Conservation (phyloP, 495 filamentous ascomycete species). For the Penicillium chermesinum region DNA sequence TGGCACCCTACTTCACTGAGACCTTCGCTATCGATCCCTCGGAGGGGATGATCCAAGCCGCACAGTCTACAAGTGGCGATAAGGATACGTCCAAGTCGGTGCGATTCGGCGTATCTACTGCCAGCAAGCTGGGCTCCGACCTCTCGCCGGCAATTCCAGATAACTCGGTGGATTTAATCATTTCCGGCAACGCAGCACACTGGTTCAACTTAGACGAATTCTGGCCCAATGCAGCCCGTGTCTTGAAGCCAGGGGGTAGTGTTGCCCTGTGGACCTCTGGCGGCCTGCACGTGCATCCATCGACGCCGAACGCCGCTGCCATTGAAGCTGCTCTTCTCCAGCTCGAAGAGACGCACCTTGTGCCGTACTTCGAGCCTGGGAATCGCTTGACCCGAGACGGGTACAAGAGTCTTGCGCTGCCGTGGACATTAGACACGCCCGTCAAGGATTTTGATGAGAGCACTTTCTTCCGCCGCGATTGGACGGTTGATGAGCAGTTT, state of each 20-base stretch:
- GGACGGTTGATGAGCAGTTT: slow-evolving; percentile 22
- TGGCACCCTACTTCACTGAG: slow-evolving; percentile 35
- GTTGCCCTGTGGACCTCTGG: slow-evolving; percentile 47
- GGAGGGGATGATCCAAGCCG: slow-evolving; percentile 46
- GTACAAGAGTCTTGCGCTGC: slow-evolving; percentile 42
- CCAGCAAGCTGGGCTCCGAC: slow-evolving; percentile 36
- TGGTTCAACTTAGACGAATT: slow-evolving; percentile 57
- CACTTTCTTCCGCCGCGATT: slow-evolving; percentile 36
- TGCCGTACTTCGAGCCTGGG: slow-evolving; percentile 28
- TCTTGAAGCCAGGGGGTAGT: slow-evolving; percentile 49
- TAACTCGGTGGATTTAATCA: slow-evolving; percentile 46
- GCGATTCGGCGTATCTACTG: slow-evolving; percentile 35
- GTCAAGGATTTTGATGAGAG: slow-evolving; percentile 35
- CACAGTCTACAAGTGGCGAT: slow-evolving; percentile 28
- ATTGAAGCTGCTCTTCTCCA: slow-evolving; percentile 25
- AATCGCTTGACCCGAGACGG: slow-evolving; percentile 27
- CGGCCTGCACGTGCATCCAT: slow-evolving; percentile 18
- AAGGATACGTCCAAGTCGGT: slow-evolving; percentile 24
- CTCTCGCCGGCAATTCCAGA: slow-evolving; percentile 10
- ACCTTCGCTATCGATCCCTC: slow-evolving; percentile 49
- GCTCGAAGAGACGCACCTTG: slow-evolving; percentile 23
- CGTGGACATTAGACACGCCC: slow-evolving; percentile 37
- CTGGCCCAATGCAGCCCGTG: slow-evolving; percentile 43
- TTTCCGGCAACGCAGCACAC: slow-evolving; percentile 47
- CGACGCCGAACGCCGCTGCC: slow-evolving; percentile 25